Conservation (phyloP, 176 grass and related monocot genomes). For the Tuctoria greenei region DNA sequence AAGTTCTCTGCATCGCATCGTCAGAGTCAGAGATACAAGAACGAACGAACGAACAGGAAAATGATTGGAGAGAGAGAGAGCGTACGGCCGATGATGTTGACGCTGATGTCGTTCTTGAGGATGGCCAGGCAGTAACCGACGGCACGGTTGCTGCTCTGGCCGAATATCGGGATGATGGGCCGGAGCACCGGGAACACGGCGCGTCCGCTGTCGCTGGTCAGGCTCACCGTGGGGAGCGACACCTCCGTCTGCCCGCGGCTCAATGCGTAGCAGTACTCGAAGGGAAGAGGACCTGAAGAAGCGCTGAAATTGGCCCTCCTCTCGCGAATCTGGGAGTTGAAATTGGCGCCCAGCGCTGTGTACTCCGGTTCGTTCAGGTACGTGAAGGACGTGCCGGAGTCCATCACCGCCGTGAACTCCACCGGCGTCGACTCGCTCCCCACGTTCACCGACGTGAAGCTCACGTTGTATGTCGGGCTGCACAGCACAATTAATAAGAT, state of each 20-base stretch:
- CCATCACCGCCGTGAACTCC: conserved; percentile 52
- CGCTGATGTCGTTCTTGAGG: conserved; percentile 14
- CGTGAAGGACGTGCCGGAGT: conserved; percentile 75
- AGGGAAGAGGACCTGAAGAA: not conserved
- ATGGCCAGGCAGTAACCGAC: conserved; percentile 53
- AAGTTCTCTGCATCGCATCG: conserved; percentile 58
- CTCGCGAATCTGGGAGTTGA: conserved; percentile 6
- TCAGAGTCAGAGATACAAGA: not conserved
- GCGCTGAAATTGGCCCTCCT: conserved; percentile 7
- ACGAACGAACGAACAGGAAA: not conserved
- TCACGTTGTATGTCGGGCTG: conserved; percentile 68
- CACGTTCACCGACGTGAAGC: conserved; percentile 49
- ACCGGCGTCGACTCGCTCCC: not conserved
- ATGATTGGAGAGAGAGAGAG: no score
- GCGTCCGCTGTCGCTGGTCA: conserved; percentile 39
- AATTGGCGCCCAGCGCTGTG: conserved; percentile 34
- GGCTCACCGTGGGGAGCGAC: not conserved
- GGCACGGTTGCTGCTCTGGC: fast-evolving
- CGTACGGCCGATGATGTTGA: conserved; percentile 70
- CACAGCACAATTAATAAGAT: not conserved
- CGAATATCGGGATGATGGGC: fast-evolving
- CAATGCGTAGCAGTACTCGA: conserved; percentile 52
- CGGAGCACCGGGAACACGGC: conserved; percentile 30
- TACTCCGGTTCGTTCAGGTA: conserved; percentile 58
- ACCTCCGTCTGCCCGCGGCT: conserved; percentile 1